Base-by-base conservation (phyloP, 179 eudicot species). In the Pouteria campechiana region DNA sequence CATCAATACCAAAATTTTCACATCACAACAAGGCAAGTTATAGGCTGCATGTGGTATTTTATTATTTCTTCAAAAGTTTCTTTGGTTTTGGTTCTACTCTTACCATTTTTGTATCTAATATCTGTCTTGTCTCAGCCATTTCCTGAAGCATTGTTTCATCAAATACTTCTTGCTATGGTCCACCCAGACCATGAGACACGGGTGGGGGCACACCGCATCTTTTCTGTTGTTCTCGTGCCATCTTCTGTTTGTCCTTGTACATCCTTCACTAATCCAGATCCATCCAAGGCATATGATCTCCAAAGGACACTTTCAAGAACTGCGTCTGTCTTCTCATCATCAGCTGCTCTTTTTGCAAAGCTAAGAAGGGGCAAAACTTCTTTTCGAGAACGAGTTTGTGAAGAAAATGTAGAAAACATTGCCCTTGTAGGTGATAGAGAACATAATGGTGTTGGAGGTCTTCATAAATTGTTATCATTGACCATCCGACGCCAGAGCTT, bases 251-350 rank as follows among this genome's bases (percentile, higher is more conserved):
- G 62, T 39, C 81, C 99, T 52, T 73, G 57, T 11, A 49, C 61
- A 57, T 31, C 17, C 49, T 36, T 77, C 30, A 61, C 60, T 2
- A 6, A 12, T 20, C 58, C 70, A 13, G 44, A 57, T 43, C 41
- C 69, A 4, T 57, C 57, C 41, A 78, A 72, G 58, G 52, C 62
- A 13, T 28, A 58, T 6, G 70, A 60, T 52, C 47, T 79, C 46
- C 68, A 76, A 16, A 71, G 99, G 58, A 75, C 99, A 29, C 83
- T 92, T 24, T 92, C 99, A 19, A 78, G 96, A 72, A 78, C 89
- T 23, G 93, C 74, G 32, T 83, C 89, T 6, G 89, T 69, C 14
- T 83, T 83, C 71, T 79, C 89, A 45, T 76, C 94, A 20, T 83
- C 89, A 30, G 84, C 89, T 56, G 94, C 84, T 32, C 74, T 83